Percentiles rank a stretch among this genome's conserved stretches.
These are phyloP conservation scores for Megacollybia platyphylla DNA, from an alignment of 1,284 basidiomycete species.

Conservation along the genomic window DNA sequence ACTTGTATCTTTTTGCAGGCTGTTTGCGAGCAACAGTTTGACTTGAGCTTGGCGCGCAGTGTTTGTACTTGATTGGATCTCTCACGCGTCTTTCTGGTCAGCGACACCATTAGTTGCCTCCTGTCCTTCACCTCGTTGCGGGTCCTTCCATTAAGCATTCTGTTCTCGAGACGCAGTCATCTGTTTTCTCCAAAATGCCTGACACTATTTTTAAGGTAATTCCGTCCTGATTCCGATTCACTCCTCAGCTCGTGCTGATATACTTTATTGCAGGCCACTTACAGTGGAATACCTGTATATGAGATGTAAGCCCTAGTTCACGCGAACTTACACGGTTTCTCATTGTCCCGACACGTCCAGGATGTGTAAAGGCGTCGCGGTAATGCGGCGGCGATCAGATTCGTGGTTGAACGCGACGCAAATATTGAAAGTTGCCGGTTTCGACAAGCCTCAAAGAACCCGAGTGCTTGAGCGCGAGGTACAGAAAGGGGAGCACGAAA, in stretches of 20 bases:
- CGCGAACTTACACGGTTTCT: conserved; percentile 21
- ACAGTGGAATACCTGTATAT: conserved; percentile 80
- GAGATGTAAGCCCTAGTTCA: conserved; percentile 54
- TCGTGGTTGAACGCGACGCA: conserved; percentile 99
- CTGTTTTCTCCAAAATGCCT: not conserved
- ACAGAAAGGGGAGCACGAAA: conserved; percentile 98
- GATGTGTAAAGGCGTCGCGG: conserved; percentile 92
- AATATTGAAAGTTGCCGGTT: conserved; percentile 97
- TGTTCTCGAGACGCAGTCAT: too few species aligned
- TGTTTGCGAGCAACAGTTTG: too few species aligned
- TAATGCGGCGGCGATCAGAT: conserved; percentile 94
- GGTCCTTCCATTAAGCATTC: too few species aligned
- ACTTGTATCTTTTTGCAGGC: too few species aligned
- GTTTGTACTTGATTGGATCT: too few species aligned
- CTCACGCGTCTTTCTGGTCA: too few species aligned
- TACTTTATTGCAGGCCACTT: conserved; percentile 50
- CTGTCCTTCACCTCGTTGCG: too few species aligned
- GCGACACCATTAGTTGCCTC: too few species aligned
- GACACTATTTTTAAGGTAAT: not conserved
- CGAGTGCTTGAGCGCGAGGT: conserved; percentile 96
- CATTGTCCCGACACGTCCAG: conserved; percentile 30
- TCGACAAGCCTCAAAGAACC: conserved; percentile 98
- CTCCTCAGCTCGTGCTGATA: not conserved
- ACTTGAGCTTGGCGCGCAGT: too few species aligned
- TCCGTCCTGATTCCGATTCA: not conserved